phyloP scores from a whole-genome alignment of 2,329 filamentous ascomycete species.

The Amphichorda felina region DNA sequence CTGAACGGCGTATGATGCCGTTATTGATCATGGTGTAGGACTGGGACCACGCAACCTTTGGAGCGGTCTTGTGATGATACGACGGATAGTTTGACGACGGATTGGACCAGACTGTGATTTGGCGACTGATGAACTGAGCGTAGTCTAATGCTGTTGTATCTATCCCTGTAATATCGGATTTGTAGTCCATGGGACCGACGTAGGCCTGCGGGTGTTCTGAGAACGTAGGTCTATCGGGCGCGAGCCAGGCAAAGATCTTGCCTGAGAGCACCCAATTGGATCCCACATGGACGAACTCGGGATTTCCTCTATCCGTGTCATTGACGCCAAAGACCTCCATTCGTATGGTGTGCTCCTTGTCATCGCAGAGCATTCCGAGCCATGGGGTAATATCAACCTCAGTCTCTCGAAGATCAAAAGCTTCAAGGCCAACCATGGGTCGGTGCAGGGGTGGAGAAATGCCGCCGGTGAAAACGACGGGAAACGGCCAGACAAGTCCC shows the following conservation, averaged over 20 bases:
- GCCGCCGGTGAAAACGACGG: conserved; percentile 72
- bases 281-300: conserved; percentile 31
- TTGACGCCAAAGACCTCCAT: conserved; percentile 56
- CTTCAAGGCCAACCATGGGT: conserved; percentile 66
- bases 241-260: conserved; percentile 71
- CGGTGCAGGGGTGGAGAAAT: conserved; percentile 67
- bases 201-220: conserved; percentile 19
- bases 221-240: conserved; percentile 37
- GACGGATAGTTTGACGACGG: background rate
- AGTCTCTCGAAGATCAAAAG: conserved; percentile 67
- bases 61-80: background rate
- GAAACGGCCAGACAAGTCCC: conserved; percentile 72
- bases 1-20: background rate
- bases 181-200: conserved; percentile 30
- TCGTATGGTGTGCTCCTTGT: conserved; percentile 50
- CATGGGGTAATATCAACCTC: conserved; percentile 77
- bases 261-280: conserved; percentile 61
- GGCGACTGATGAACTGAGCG: conserved; percentile 38
- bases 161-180: conserved; percentile 29
- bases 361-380: conserved; percentile 57
- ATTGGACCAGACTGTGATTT: conserved; percentile 44
- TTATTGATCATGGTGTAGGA: background rate
- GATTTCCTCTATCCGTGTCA: conserved; percentile 28
- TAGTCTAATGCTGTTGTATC: conserved; percentile 16
- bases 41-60: background rate